phyloP scores from a whole-genome alignment of 352 stramenopile species.

The Plasmopara muralis region DNA sequence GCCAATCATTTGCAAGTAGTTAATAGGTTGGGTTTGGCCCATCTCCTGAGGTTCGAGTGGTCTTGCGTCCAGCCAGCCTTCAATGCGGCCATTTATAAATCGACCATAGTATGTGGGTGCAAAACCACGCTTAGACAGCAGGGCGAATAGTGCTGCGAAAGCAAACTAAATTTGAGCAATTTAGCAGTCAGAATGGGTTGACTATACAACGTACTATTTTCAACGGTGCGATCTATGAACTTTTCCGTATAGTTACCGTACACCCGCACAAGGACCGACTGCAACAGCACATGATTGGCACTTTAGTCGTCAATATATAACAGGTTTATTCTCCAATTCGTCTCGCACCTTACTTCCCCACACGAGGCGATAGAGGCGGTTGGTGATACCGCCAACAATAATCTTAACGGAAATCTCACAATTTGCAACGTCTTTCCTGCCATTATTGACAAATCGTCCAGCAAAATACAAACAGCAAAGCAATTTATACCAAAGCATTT shows the following conservation, averaged over 20 bases:
- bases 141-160: slow-evolving; percentile 67
- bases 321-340: not conserved
- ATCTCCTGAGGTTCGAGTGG: slow-evolving; percentile 86
- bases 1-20: slow-evolving; percentile 84
- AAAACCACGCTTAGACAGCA: slow-evolving; percentile 77
- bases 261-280: slow-evolving; percentile 85
- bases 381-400: slow-evolving; percentile 90
- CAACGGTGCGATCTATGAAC: slow-evolving; percentile 88
- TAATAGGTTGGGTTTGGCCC: slow-evolving; percentile 57
- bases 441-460: slow-evolving; percentile 5
- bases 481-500: not conserved
- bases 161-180: slow-evolving; percentile 4
- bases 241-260: slow-evolving; percentile 91
- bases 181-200: not conserved
- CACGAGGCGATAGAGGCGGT: slow-evolving; percentile 85
- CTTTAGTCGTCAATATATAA: not conserved
- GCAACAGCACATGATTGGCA: slow-evolving; percentile 1
- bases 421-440: slow-evolving; percentile 40
- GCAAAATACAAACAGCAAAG: not conserved
- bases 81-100: slow-evolving; percentile 89
- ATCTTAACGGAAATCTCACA: slow-evolving; percentile 79
- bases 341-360: slow-evolving; percentile 47
- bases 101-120: slow-evolving; percentile 86
- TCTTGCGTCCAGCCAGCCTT: slow-evolving; percentile 83
- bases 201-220: slow-evolving; percentile 69